phyloP scores from a whole-genome alignment of 2,329 filamentous ascomycete species.

The Pseudogymnoascus sp. region DNA sequence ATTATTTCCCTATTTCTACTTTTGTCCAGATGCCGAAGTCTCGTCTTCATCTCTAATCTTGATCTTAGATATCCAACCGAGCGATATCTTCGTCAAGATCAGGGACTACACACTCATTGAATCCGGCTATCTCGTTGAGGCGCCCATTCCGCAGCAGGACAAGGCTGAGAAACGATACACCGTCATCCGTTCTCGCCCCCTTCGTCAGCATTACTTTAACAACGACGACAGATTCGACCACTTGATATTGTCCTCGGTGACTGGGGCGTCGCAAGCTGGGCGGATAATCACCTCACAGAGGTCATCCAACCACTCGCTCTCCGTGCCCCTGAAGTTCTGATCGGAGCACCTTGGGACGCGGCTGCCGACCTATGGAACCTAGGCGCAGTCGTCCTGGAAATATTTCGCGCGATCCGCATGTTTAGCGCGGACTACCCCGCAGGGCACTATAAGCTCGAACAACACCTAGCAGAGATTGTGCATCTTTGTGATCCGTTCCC shows the following conservation, averaged over 20 bases:
- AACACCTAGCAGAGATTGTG: slow-evolving; percentile 21
- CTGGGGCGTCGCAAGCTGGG: slow-evolving; percentile 24
- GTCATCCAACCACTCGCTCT: slow-evolving; percentile 24
- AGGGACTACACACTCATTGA: no score
- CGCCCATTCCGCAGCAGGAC: no score
- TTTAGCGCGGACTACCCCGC: slow-evolving; percentile 13
- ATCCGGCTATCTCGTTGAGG: no score
- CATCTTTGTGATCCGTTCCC: slow-evolving; percentile 21
- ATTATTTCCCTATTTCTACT: no score
- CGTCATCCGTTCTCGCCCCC: no score
- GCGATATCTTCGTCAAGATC: no score
- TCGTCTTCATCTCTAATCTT: no score
- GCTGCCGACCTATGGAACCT: slow-evolving; percentile 25
- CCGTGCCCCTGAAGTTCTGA: slow-evolving; percentile 24
- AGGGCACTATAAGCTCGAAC: slow-evolving; percentile 17
- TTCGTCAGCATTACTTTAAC: background rate
- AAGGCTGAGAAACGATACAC: no score
- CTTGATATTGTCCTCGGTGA: slow-evolving; percentile 24
- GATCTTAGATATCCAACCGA: no score
- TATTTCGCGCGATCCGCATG: slow-evolving; percentile 17
- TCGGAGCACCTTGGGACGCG: slow-evolving; percentile 23
- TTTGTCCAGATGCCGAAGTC: no score
- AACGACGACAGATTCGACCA: background rate
- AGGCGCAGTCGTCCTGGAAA: slow-evolving; percentile 21
- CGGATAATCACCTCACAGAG: slow-evolving; percentile 20